phyloP scores from a whole-genome alignment of 306 rosid species.

The Lithocarpus polystachyus region DNA sequence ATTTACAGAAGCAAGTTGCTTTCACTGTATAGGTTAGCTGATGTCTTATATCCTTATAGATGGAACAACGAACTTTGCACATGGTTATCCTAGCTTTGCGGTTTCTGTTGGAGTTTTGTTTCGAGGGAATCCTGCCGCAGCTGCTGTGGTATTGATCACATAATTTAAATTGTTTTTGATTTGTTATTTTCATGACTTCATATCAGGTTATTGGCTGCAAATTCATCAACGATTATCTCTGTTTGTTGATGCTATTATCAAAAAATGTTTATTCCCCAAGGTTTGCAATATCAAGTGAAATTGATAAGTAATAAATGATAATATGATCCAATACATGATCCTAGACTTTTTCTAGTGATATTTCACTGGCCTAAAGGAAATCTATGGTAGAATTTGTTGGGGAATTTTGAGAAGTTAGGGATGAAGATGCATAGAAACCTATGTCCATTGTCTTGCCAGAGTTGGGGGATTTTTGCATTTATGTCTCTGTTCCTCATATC shows the following conservation, averaged over 20 bases:
- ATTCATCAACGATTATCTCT: neutral
- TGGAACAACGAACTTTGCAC: slow-evolving; percentile 98
- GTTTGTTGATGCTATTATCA: neutral
- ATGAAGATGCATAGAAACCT: neutral
- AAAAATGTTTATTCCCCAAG: neutral
- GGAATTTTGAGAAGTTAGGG: no score
- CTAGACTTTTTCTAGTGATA: neutral
- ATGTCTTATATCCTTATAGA: slow-evolving; percentile 43
- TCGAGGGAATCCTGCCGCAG: slow-evolving; percentile 91
- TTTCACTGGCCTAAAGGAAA: neutral
- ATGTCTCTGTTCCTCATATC: neutral
- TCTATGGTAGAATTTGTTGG: neutral
- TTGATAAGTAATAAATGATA: neutral
- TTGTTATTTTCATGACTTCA: slow-evolving; percentile 6
- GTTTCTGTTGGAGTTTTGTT: slow-evolving; percentile 90
- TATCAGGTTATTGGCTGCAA: neutral
- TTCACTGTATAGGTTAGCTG: slow-evolving; percentile 24
- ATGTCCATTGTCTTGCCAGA: neutral
- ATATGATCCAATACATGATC: neutral
- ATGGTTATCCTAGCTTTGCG: slow-evolving; percentile 89
- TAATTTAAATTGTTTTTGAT: slow-evolving; percentile 1
- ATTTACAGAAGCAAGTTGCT: neutral
- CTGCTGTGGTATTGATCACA: slow-evolving; percentile 65
- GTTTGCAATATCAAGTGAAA: neutral
- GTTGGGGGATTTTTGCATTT: neutral